phyloP scores from a whole-genome alignment of 345 rosid genomes.

The Eucalyptus sp. region DNA sequence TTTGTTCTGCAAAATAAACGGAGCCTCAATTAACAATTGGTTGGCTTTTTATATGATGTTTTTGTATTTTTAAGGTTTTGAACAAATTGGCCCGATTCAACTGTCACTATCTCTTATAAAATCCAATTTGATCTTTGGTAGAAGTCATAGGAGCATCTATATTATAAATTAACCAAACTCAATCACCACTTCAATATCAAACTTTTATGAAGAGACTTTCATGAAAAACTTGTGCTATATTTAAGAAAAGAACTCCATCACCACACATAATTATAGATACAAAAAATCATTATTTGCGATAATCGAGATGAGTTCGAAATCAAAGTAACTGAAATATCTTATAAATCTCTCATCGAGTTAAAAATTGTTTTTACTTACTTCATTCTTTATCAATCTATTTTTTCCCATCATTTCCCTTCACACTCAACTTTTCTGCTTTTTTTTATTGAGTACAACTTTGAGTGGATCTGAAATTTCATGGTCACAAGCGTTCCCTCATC shows the following conservation, averaged over 20 bases:
- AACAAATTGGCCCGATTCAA: fast-evolving
- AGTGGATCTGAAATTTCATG: background rate
- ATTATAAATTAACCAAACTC: background rate
- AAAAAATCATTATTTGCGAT: background rate
- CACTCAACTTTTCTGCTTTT: background rate
- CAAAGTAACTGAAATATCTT: background rate
- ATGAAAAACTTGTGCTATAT: background rate
- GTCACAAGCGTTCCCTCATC: background rate
- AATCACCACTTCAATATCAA: background rate
- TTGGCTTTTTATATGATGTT: background rate
- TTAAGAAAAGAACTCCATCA: background rate
- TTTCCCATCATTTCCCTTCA: background rate
- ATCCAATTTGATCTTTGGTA: background rate
- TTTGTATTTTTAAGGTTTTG: background rate
- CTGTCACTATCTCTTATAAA: background rate
- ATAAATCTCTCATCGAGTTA: fast-evolving
- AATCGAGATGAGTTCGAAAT: background rate
- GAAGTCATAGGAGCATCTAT: background rate
- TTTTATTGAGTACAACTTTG: background rate
- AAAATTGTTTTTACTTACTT: background rate
- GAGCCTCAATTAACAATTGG: background rate
- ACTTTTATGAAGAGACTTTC: background rate
- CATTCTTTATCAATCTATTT: background rate
- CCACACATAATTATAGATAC: background rate
- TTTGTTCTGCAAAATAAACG: fast-evolving